phyloP scores from a whole-genome alignment of 768 basidiomycete species.

The Xerocomellus chrysenteron region DNA sequence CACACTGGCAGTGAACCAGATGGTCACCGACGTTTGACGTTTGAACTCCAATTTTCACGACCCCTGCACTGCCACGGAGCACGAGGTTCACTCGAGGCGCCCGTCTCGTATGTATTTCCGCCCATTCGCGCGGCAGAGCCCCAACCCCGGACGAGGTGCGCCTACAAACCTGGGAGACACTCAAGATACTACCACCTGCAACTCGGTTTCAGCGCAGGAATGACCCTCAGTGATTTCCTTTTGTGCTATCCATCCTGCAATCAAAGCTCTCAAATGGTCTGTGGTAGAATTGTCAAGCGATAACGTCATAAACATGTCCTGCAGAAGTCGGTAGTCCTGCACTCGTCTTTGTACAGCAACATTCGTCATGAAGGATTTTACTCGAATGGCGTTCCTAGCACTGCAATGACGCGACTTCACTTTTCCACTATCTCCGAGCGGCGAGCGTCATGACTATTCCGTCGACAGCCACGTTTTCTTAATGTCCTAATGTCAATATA shows the following conservation, averaged over 20 bases:
- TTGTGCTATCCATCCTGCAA: no score
- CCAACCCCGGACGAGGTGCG: neutral
- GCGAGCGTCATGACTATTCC: conserved; percentile 5
- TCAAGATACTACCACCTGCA: neutral
- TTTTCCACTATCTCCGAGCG: conserved; percentile 15
- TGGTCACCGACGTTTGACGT: conserved; percentile 7
- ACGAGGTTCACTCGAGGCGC: conserved; percentile 30
- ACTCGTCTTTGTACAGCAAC: conserved; percentile 12
- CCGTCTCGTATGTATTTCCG: neutral
- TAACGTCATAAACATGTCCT: conserved; percentile 1
- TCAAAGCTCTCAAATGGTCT: no score
- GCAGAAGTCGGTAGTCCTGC: neutral
- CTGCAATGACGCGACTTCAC: conserved; percentile 21
- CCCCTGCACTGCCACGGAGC: conserved; percentile 23
- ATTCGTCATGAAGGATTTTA: conserved; percentile 5
- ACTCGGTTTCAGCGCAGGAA: neutral
- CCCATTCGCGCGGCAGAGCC: neutral
- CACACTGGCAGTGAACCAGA: neutral
- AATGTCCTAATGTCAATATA: conserved; percentile 15
- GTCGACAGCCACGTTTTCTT: conserved; percentile 29
- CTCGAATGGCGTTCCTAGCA: conserved; percentile 12
- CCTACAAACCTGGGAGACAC: conserved; percentile 3
- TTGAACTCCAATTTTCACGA: neutral
- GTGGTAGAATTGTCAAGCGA: neutral
- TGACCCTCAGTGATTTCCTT: no score